Evolutionary conservation across 345 rosid genomes (phyloP).

Genomic region (Physaria fendleri): DNA sequence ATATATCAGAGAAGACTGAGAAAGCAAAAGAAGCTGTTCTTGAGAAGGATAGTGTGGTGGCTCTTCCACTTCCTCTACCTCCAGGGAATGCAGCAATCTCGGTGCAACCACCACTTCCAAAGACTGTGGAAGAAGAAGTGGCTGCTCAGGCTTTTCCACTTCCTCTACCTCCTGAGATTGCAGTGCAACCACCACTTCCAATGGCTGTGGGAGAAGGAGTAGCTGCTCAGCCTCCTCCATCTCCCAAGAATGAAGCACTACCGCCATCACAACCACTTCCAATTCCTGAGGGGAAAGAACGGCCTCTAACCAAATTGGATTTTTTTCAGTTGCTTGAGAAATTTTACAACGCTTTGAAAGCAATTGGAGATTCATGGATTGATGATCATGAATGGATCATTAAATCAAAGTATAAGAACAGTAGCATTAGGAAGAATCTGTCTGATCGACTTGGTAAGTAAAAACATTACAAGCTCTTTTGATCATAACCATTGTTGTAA

Average conservation of each 20-base stretch:
- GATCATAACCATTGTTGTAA: neutral
- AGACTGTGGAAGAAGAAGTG: slow-evolving; percentile 30
- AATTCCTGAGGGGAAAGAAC: no score
- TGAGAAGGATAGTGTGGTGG: slow-evolving; percentile 3
- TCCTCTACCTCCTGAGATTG: neutral
- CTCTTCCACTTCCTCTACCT: slow-evolving; percentile 11
- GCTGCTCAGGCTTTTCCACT: slow-evolving; percentile 21
- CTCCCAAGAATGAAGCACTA: neutral
- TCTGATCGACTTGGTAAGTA: slow-evolving; percentile 51
- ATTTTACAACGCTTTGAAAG: slow-evolving; percentile 46
- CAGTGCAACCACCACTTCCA: slow-evolving; percentile 35
- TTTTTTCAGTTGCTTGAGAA: slow-evolving; percentile 42
- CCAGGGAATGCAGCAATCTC: neutral
- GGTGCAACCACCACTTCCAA: slow-evolving; percentile 34
- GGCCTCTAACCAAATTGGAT: neutral
- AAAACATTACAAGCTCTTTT: neutral
- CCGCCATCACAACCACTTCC: no score
- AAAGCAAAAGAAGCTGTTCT: slow-evolving; percentile 3
- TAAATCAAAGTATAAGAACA: slow-evolving; percentile 30
- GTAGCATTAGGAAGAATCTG: slow-evolving; percentile 23
- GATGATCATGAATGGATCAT: slow-evolving; percentile 43
- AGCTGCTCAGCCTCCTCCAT: slow-evolving; percentile 19
- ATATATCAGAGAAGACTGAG: slow-evolving; percentile 17
- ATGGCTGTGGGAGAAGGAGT: slow-evolving; percentile 30
- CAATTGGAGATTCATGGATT: slow-evolving; percentile 68